Evolutionary conservation across 805 yeast genomes (phyloP), one percentile per base, ranked within the genome.

Genomic region (Pichia paraexigua): DNA sequence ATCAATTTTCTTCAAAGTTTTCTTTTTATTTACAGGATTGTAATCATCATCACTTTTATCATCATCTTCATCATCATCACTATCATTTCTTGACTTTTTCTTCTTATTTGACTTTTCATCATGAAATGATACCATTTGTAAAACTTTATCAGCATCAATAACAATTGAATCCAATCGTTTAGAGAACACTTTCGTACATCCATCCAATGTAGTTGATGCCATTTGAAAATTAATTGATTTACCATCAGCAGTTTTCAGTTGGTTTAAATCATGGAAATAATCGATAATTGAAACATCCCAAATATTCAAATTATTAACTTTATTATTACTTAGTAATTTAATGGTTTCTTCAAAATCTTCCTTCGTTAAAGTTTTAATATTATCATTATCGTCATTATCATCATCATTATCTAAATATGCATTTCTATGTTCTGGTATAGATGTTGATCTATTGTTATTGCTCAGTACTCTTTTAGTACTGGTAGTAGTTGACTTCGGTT

Each of bases 41-140:
- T 56, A 47, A 18, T 63, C 64, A 13, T 60, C 67, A 12, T 57
- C 63, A 30, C 35, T 30, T 27, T 43, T 18, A 0, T 56, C 61
- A 11, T 53, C 61, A n/a, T 47, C 52, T 12, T 44, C 50, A 1
- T 40, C 49, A 4, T 24, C 35, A 17, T 27, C 35, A 5, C 43
- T 10, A n/a, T 18, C 15, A 32, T 11, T n/a, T 7, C 27, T 43
- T 24, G 11, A 7, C 15, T 30, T 41, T 32, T 44, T 57, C 15
- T 48, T 54, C 15, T 51, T 59, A 4, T 35, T 35, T 35, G 39
- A 35, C n/a, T 47, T 58, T 11, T 62, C 64, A 5, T 58, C 67
- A 5, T 61, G 56, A 82, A 51, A 87, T 68, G 4, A 96, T 95
- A 66, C 87, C 85, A 37, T 24, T 41, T 45, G 46, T 11, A 90